Conservation (phyloP, 768 basidiomycete genomes). For the Psilocybe azurescens region DNA sequence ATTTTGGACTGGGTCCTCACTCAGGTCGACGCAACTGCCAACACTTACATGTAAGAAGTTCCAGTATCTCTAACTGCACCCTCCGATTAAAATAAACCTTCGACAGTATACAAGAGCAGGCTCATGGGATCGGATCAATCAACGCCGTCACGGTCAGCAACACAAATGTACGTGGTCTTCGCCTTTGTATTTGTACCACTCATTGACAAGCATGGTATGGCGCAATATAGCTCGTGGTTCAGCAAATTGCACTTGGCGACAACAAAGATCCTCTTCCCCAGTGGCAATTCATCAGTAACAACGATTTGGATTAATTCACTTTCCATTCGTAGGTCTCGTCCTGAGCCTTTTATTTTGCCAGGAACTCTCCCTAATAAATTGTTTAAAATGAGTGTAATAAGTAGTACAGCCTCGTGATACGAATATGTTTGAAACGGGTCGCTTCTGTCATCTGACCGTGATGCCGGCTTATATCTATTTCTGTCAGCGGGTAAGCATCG, state of each 20-base stretch:
- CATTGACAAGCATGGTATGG: neutral
- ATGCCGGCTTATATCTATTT: no score
- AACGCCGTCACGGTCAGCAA: neutral
- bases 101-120: neutral
- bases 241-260: neutral
- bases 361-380: no score
- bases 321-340: no score
- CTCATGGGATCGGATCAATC: slow-evolving; percentile 1
- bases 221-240: neutral
- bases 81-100: neutral
- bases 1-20: slow-evolving; percentile 2
- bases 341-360: no score
- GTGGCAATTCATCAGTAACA: slow-evolving; percentile 2
- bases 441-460: no score
- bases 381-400: no score
- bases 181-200: neutral
- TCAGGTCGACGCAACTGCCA: neutral
- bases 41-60: neutral
- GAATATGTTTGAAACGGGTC: no score
- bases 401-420: no score
- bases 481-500: no score
- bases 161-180: neutral
- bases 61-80: neutral
- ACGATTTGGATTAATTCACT: neutral
- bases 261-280: slow-evolving; percentile 2